Evolutionary conservation across 192 early-diverging fungal genomes (phyloP), one percentile per base, ranked within the genome.

Genomic region (Chytriomyces hyalinus): DNA sequence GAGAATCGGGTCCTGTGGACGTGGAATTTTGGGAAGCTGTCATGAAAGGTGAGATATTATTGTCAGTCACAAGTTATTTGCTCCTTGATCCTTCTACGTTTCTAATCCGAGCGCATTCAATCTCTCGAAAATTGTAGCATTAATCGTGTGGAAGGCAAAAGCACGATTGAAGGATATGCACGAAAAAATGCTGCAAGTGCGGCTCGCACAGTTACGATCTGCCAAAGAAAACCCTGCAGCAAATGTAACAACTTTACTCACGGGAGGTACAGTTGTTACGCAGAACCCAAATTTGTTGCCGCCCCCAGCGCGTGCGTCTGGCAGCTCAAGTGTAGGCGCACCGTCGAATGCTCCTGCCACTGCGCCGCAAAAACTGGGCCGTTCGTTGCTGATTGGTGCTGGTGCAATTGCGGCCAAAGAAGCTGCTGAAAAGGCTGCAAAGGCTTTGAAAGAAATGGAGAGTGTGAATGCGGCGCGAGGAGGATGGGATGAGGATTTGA

Each of bases 21-120:
- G 93, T 96, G 2, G 97, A 98, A 49, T 98, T 96, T 78, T 98
- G 97, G 97, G 96, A 97, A 68, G 88, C 90, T 0, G 82, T 95
- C 13, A 80, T 96, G 67, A 88, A 89, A 46, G 53, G 53, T 57
- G 13, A 20, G 53, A n/a, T 20, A 2, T 20, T 57, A n/a, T 57
- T 57, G 53, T 57, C 4, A 57, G 20, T 4, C 36, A 0, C 36
- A 1, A 2, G 36, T 36, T 36, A 36, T 36, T 36, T 2, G 36
- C 36, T 36, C 36, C 0, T 36, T 36, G 36, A 36, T 36, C 36
- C 36, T 36, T 36, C 36, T 36, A 36, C 2, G 36, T 36, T 36
- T 36, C 36, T 36, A 36, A 36, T 13, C 20, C 53, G 53, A n/a
- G 3, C 53, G 53, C 20, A 57, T 57, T 13, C 3, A 57, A 57